Conservation (phyloP, 1,284 basidiomycete species). For the Apiotrichum laibachii region DNA sequence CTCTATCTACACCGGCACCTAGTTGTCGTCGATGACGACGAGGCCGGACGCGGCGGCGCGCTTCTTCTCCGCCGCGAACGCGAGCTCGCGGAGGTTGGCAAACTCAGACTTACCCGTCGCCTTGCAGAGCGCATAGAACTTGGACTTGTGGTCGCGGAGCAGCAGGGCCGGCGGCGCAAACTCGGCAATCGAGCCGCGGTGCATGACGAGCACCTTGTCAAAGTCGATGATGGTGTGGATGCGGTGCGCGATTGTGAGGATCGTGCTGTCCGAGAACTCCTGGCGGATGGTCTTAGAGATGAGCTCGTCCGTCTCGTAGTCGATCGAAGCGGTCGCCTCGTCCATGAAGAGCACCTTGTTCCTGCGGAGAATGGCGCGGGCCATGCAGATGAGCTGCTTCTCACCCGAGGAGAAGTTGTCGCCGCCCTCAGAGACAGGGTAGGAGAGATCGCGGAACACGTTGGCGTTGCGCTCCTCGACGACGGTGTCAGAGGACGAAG, state of each 20-base stretch:
- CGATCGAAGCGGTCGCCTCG: constrained; percentile 65
- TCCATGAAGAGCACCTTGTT: constrained; percentile 77
- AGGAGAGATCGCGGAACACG: constrained; percentile 81
- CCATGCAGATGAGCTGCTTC: constrained; percentile 81
- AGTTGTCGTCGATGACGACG: too few relatives aligned
- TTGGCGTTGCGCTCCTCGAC: constrained; percentile 67
- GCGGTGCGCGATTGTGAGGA: constrained; percentile 61
- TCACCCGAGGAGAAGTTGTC: constrained; percentile 91
- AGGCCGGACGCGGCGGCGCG: background rate
- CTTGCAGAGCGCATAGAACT: constrained; percentile 74
- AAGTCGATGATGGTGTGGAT: constrained; percentile 74
- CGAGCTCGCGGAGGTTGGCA: constrained; percentile 57
- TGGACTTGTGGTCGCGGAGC: constrained; percentile 63
- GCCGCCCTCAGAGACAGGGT: constrained; percentile 64
- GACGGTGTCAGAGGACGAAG: constrained; percentile 25
- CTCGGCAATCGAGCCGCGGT: constrained; percentile 65
- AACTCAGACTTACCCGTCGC: constrained; percentile 80
- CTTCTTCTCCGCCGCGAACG: constrained; percentile 37
- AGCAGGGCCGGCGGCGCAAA: constrained; percentile 72
- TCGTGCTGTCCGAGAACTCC: constrained; percentile 61
- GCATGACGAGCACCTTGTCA: constrained; percentile 67
- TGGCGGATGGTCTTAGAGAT: constrained; percentile 54
- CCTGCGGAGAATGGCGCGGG: constrained; percentile 71
- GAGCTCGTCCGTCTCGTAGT: constrained; percentile 58
- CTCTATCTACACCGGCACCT: background rate